Evolutionary conservation across 768 basidiomycete genomes (phyloP), one percentile per base, ranked within the genome.

Genomic region (Lactarius sp.): DNA sequence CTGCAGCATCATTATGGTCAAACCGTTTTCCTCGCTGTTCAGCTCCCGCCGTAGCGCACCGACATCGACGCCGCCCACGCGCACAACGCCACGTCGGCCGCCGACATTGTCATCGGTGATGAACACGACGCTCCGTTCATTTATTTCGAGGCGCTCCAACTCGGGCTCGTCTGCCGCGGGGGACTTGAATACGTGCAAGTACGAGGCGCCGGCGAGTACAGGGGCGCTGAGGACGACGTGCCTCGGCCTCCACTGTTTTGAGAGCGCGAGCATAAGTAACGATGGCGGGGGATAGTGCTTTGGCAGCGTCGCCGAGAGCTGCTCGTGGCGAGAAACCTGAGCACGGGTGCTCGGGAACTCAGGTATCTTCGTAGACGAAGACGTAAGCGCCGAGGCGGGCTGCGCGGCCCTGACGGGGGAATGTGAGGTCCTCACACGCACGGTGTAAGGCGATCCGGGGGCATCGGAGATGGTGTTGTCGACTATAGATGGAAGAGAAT

Each of bases 101-200:
- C 76, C 77, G 6, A 80, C 74, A 14, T 78, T 77, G 51, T 76
- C 75, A 52, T 88, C 89, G 0, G 88, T 81, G 22, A 92, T 82
- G 66, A 85, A 91, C 14, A 90, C 86, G 56, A 87, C 84, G 55
- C 85, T 89, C 39, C 87, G 83, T 68, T 88, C 87, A 62, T 85
- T 86, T 67, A 92, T 90, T 70, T 85, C 84, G 39, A 92, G 73
- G 49, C 90, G 78, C 72, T 92, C 88, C 6, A 90, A 65, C 73
- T 92, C 90, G 56, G 76, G 81, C 66, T 89, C 88, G 20, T 86
- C 84, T 10, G 78, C 73, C 12, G 75, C 75, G 4, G 79, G 66
- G 9, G 80, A 77, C 71, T 90, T 90, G 78, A 92, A 92, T 42
- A 92, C 72, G 71, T 92, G 90, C 36, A 92, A 76, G 70, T 88